Conservation (phyloP, 2,329 filamentous ascomycete species). For the Beauveria sp. region DNA sequence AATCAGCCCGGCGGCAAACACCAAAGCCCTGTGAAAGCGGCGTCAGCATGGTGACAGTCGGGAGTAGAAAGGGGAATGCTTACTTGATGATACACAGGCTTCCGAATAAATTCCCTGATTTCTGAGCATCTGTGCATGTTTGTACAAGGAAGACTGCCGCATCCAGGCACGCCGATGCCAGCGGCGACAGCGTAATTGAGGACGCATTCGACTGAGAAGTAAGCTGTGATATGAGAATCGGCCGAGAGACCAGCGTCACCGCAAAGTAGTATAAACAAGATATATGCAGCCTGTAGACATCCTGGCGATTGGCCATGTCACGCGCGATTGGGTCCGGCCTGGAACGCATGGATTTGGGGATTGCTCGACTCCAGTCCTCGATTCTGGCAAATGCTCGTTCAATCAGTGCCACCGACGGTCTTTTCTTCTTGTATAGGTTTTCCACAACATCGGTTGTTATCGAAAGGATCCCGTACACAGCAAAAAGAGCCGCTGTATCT, state of each 20-base stretch:
- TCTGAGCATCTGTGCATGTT: slow-evolving; percentile 41
- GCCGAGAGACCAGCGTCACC: slow-evolving; percentile 48
- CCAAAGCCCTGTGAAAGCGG: slow-evolving; percentile 33
- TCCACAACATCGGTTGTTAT: slow-evolving; percentile 37
- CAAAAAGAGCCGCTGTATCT: slow-evolving; percentile 14
- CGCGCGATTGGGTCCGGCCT: slow-evolving; percentile 20
- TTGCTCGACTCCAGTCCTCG: slow-evolving; percentile 35
- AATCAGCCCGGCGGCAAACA: slow-evolving; percentile 50
- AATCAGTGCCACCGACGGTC: slow-evolving; percentile 23
- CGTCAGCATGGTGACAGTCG: background rate
- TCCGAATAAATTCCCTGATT: slow-evolving; percentile 35
- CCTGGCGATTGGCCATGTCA: slow-evolving; percentile 13
- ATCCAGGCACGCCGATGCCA: slow-evolving; percentile 47
- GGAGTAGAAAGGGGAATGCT: slow-evolving; percentile 15
- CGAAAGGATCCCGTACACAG: slow-evolving; percentile 33
- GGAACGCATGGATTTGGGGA: slow-evolving; percentile 30
- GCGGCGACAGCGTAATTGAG: slow-evolving; percentile 22
- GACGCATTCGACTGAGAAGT: slow-evolving; percentile 27
- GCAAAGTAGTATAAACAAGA: slow-evolving; percentile 53
- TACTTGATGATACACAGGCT: slow-evolving; percentile 56
- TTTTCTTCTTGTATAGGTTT: slow-evolving; percentile 33
- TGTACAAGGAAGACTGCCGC: slow-evolving; percentile 48
- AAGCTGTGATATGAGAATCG: slow-evolving; percentile 44
- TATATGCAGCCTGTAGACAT: slow-evolving; percentile 45
- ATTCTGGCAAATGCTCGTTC: slow-evolving; percentile 34